phyloP scores from a whole-genome alignment of 1,284 basidiomycete species.

The Rhodotorula sp. region DNA sequence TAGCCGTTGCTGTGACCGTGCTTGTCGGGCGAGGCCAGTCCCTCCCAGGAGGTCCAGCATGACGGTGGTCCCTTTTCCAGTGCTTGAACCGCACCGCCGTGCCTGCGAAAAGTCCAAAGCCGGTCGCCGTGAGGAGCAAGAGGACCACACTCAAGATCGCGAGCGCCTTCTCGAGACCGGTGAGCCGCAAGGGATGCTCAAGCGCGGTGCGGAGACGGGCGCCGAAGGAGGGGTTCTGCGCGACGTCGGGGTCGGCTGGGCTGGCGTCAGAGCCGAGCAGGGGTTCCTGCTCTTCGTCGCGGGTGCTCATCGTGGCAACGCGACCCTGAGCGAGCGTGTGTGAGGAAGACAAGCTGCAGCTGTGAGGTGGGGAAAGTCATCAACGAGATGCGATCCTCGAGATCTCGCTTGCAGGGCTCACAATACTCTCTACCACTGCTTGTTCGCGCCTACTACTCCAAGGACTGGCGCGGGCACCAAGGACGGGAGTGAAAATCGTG shows the following conservation, averaged over 20 bases:
- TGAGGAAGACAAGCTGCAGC: neutral
- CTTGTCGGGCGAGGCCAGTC: slow-evolving; percentile 20
- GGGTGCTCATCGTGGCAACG: neutral
- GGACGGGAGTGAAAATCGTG: too few species aligned
- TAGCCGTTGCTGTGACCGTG: slow-evolving; percentile 47
- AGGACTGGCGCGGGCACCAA: neutral
- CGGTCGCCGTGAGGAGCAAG: slow-evolving; percentile 75
- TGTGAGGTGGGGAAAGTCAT: neutral
- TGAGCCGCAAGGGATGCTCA: slow-evolving; percentile 64
- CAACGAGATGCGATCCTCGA: neutral
- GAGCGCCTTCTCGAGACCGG: slow-evolving; percentile 79
- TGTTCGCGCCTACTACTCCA: too few species aligned
- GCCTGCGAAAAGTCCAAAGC: slow-evolving; percentile 88
- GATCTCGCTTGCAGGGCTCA: neutral
- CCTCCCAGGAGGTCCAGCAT: slow-evolving; percentile 7
- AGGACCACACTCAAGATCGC: slow-evolving; percentile 70
- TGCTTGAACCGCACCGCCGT: slow-evolving; percentile 65
- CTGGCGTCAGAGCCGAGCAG: slow-evolving; percentile 4
- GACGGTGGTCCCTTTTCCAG: slow-evolving; percentile 46
- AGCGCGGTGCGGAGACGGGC: slow-evolving; percentile 24
- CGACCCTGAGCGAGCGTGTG: neutral
- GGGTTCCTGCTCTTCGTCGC: slow-evolving; percentile 16
- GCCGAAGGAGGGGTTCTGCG: slow-evolving; percentile 1
- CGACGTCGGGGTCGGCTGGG: neutral
- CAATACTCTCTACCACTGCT: too few species aligned